Conservation (phyloP, 768 basidiomycete genomes). For the Artomyces pyxidatus region DNA sequence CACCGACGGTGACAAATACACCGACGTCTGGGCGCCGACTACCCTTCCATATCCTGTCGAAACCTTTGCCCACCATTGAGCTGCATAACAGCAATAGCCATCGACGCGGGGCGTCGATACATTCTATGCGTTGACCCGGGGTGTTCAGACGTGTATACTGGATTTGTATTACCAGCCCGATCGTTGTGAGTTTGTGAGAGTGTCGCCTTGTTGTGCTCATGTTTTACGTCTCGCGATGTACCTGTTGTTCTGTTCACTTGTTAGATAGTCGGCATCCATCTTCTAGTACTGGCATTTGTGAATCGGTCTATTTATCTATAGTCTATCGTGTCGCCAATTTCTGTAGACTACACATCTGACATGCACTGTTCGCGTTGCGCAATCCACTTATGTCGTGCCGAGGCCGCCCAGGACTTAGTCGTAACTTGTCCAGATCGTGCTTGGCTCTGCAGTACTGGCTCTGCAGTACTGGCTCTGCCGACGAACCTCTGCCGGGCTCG, state of each 20-base stretch:
- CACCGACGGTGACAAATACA: constrained; percentile 12
- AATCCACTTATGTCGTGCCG: no score
- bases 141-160: constrained; percentile 1
- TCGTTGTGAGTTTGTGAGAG: background rate
- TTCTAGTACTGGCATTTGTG: no score
- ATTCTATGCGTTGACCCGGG: constrained; percentile 18
- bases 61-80: constrained; percentile 31
- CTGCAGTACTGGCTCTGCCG: background rate
- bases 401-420: no score
- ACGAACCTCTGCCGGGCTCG: background rate
- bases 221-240: background rate
- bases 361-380: no score
- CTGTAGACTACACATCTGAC: no score
- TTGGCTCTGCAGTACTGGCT: background rate
- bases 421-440: no score
- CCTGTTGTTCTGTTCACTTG: background rate
- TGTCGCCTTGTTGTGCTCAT: background rate
- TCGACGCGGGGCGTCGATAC: constrained; percentile 36
- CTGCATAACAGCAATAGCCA: constrained; percentile 26
- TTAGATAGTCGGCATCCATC: no score
- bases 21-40: constrained; percentile 25
- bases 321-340: no score
- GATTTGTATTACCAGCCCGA: constrained; percentile 3
- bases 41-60: constrained; percentile 62
- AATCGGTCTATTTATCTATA: no score